Evolutionary conservation across 495 filamentous ascomycete species (phyloP).

Genomic region (Neurospora sp.): DNA sequence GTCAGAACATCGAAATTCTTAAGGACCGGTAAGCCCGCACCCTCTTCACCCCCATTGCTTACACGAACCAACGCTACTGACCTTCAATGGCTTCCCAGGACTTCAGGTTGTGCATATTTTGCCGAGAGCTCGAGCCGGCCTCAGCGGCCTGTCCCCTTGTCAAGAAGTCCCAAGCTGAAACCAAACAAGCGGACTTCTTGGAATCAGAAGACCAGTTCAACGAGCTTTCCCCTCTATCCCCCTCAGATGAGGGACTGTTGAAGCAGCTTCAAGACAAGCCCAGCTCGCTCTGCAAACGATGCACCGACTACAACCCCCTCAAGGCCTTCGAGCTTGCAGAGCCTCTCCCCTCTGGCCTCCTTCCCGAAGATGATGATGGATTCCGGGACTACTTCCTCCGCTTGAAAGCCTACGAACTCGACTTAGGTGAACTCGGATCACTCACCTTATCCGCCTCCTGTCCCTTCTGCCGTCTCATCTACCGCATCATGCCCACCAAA

Average conservation of each 20-base stretch:
- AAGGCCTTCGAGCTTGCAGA: not conserved
- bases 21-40: not conserved
- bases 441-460: slow-evolving; percentile 2
- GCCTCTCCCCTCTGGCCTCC: not conserved
- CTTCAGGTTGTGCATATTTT: slow-evolving; percentile 8
- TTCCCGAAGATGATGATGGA: not conserved
- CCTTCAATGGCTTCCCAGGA: not conserved
- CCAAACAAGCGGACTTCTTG: not conserved
- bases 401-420: not conserved
- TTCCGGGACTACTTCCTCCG: not conserved
- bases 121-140: not conserved
- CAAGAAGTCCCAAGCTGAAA: not conserved
- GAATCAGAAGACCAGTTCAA: not conserved
- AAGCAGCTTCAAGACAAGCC: not conserved
- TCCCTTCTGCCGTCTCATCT: slow-evolving; percentile 14
- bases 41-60: not conserved
- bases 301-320: slow-evolving; percentile 3
- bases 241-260: not conserved
- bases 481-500: slow-evolving; percentile 6
- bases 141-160: not conserved
- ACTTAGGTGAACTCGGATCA: slow-evolving; percentile 4
- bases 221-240: not conserved
- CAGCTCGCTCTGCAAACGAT: slow-evolving; percentile 7
- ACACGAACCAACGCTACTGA: not conserved
- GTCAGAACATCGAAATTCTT: not conserved